Evolutionary conservation across 2,329 filamentous ascomycete genomes (phyloP), one percentile per base, ranked within the genome.

Genomic region (Didymella lethalis): DNA sequence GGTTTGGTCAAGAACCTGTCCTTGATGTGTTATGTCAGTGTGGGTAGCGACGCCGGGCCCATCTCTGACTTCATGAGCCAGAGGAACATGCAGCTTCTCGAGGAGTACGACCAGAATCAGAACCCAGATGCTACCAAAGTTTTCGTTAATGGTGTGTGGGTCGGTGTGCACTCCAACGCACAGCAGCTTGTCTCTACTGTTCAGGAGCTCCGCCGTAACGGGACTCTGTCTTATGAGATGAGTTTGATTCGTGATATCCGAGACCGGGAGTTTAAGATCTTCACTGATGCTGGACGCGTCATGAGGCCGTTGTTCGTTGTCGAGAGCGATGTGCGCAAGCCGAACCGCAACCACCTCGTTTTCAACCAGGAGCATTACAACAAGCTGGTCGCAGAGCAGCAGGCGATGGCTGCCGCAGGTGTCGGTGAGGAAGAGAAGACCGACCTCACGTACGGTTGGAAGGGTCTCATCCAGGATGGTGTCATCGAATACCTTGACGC

Each of bases 91-190:
- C 94, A 98, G 74, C 87, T 97, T 2, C 84, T 99, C 0, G 95
- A 99, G 76, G 95, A 99, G 76, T 99, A 97, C 71, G 81, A 83
- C 57, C 79, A 80, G 3, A 76, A 79, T 34, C 74, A 78, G 51
- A 94, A 93, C 54, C 94, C 94, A 0, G 91, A 96, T 71, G 93
- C 94, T 6, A 99, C 95, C 51, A 99, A 99, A 82, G 90, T 99
- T 46, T 99, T 99, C 72, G 90, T 99, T 69, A 98, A 99, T 73
- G 95, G 95, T 76, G 92, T 94, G 5, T 99, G 96, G 96, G 93
- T 98, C 46, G 96, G 95, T 79, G 90, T 98, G 14, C 93, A 97
- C 73, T 88, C 92, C 65, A 92, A 97, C 69, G 92, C 95, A 10
- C 89, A 91, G 67, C 88, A 93, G 69, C 85, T 99, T 41, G 93